Percentiles rank a stretch among this genome's conserved stretches.
Conservation (phyloP, 2,329 filamentous ascomycete species). For the Paecilomyces variotii region DNA sequence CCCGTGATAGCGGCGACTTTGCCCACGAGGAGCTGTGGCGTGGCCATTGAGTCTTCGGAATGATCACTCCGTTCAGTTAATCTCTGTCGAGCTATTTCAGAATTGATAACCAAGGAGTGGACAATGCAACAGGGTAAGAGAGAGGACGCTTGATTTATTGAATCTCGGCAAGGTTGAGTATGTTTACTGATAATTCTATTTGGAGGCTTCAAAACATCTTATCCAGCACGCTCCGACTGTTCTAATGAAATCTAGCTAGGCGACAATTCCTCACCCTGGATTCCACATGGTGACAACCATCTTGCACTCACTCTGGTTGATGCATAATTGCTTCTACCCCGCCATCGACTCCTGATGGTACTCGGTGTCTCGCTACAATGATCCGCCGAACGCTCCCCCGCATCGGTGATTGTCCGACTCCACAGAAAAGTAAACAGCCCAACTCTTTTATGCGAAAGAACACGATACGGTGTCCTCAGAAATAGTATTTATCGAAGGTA, state of each 20-base stretch:
- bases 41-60: conserved; percentile 16
- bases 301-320: background rate
- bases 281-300: background rate
- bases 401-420: background rate
- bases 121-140: background rate
- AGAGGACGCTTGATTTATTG: too few species aligned
- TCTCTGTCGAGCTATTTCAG: background rate
- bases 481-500: background rate
- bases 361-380: conserved; percentile 23
- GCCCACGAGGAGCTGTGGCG: conserved; percentile 51
- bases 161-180: background rate
- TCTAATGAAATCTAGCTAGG: too few species aligned
- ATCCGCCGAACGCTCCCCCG: conserved; percentile 17
- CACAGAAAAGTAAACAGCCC: background rate
- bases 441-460: background rate
- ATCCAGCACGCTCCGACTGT: background rate
- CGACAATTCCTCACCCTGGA: background rate
- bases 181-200: background rate
- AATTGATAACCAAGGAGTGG: background rate
- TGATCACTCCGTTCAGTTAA: background rate
- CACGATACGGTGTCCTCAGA: background rate
- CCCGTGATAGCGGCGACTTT: conserved; percentile 84
- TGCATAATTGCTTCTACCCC: conserved; percentile 1
- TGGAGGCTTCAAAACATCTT: background rate
- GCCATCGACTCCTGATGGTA: background rate